Conservation (phyloP, 805 yeast species). For the Isabelozyma gotoi region DNA sequence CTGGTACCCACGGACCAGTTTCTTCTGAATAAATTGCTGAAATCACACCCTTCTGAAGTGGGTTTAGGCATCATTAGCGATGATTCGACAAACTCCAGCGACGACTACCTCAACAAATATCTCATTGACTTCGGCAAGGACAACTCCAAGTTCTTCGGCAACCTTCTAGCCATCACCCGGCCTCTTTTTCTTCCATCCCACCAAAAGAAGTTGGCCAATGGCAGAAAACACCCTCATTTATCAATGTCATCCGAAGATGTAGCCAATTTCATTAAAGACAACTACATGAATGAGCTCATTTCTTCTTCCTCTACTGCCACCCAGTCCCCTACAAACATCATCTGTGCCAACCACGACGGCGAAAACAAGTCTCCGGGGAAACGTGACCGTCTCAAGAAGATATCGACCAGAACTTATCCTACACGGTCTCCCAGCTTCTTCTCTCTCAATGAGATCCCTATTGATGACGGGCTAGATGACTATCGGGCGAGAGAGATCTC, state of each 20-base stretch:
- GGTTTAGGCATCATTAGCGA: constrained; percentile 19
- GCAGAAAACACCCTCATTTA: constrained; percentile 19
- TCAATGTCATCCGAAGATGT: constrained; percentile 30
- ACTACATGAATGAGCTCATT: constrained; percentile 8
- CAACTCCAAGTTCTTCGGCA: constrained; percentile 15
- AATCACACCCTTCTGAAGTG: constrained; percentile 11
- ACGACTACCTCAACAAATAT: constrained; percentile 12
- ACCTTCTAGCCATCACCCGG: constrained; percentile 15
- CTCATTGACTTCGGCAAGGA: constrained; percentile 17
- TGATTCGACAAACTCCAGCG: constrained; percentile 7
- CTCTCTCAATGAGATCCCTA: constrained; percentile 5
- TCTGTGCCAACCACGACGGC: neutral
- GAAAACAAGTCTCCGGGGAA: constrained; percentile 1
- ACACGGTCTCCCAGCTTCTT: constrained; percentile 11
- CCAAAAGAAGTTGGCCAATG: constrained; percentile 19
- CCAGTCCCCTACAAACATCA: neutral
- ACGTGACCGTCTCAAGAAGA: neutral
- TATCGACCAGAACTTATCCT: constrained; percentile 6
- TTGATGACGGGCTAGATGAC: constrained; percentile 19
- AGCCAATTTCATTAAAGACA: constrained; percentile 18
- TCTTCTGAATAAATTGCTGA: constrained; percentile 20
- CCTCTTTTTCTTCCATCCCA: constrained; percentile 27
- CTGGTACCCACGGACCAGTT: constrained; percentile 37
- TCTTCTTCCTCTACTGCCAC: neutral
- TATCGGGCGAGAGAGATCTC: constrained; percentile 25